Conservation (phyloP, 2,329 filamentous ascomycete species). For the Trichothecium roseum region DNA sequence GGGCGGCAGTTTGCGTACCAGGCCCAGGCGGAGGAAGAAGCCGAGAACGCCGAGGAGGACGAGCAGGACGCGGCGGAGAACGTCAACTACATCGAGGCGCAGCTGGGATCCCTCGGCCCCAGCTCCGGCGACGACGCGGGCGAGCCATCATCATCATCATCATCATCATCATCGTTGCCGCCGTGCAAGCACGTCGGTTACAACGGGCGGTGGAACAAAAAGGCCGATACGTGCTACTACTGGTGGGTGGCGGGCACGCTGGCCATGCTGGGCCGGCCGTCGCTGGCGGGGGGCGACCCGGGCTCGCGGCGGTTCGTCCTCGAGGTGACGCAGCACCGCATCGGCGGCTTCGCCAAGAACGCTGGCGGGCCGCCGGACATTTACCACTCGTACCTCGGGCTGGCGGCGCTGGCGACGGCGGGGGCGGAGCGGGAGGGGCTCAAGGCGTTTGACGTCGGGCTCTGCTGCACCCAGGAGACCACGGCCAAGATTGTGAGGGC, state of each 20-base stretch:
- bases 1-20: conserved; percentile 54
- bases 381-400: conserved; percentile 81
- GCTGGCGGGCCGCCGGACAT: conserved; percentile 63
- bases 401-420: conserved; percentile 68
- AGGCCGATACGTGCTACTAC: conserved; percentile 88
- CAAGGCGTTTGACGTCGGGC: conserved; percentile 58
- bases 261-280: conserved; percentile 43
- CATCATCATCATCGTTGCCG: too few relatives aligned
- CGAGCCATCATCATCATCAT: too few relatives aligned
- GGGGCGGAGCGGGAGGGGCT: conserved; percentile 56
- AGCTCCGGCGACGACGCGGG: too few relatives aligned
- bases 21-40: conserved; percentile 32
- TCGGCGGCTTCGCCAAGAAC: conserved; percentile 73
- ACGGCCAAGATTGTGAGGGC: conserved; percentile 38
- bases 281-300: conserved; percentile 46
- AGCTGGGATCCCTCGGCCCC: conserved; percentile 23
- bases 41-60: conserved; percentile 32
- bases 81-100: conserved; percentile 19
- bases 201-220: conserved; percentile 85
- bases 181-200: conserved; percentile 59
- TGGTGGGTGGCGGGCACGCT: conserved; percentile 78
- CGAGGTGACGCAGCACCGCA: conserved; percentile 74
- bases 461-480: conserved; percentile 62
- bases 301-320: conserved; percentile 66
- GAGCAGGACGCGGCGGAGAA: conserved; percentile 23